Evolutionary conservation across 495 filamentous ascomycete species (phyloP).

Genomic region (Podospora anserina): DNA sequence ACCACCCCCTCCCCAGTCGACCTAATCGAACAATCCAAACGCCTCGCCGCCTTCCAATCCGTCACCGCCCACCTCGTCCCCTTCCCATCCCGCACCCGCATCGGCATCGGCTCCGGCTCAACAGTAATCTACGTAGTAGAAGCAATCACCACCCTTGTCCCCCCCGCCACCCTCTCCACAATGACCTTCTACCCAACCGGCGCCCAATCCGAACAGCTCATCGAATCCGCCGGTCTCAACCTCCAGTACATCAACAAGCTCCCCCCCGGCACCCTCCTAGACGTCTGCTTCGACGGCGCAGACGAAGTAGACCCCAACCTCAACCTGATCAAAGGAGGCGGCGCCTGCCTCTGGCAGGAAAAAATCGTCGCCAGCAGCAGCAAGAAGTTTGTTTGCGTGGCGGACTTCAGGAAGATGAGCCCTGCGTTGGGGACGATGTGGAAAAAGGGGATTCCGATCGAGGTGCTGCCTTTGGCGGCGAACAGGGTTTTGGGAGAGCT

Average conservation of each 20-base stretch:
- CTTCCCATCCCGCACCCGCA: conserved; percentile 60
- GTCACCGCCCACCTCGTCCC: conserved; percentile 80
- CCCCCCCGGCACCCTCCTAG: conserved; percentile 49
- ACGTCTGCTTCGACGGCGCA: conserved; percentile 91
- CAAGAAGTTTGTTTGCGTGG: conserved; percentile 89
- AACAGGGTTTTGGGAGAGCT: conserved; percentile 67
- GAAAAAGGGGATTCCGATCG: conserved; percentile 79
- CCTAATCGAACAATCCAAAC: conserved; percentile 77
- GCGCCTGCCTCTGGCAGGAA: conserved; percentile 95
- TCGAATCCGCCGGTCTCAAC: conserved; percentile 69
- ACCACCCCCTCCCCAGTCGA: conserved; percentile 24
- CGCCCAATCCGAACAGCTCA: conserved; percentile 80
- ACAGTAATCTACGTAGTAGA: conserved; percentile 96
- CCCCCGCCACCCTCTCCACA: conserved; percentile 49
- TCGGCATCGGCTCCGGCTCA: conserved; percentile 91
- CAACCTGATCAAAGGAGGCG: conserved; percentile 97
- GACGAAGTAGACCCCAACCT: conserved; percentile 95
- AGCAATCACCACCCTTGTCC: conserved; percentile 72
- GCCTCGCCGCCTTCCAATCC: conserved; percentile 74
- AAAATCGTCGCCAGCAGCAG: conserved; percentile 87
- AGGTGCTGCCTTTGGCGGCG: conserved; percentile 81
- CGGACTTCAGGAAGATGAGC: conserved; percentile 86
- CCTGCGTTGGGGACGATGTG: conserved; percentile 72
- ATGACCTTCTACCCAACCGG: conserved; percentile 90
- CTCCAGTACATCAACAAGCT: conserved; percentile 77